phyloP scores from a whole-genome alignment of 306 rosid genomes.

The Vachellia pachyceras region DNA sequence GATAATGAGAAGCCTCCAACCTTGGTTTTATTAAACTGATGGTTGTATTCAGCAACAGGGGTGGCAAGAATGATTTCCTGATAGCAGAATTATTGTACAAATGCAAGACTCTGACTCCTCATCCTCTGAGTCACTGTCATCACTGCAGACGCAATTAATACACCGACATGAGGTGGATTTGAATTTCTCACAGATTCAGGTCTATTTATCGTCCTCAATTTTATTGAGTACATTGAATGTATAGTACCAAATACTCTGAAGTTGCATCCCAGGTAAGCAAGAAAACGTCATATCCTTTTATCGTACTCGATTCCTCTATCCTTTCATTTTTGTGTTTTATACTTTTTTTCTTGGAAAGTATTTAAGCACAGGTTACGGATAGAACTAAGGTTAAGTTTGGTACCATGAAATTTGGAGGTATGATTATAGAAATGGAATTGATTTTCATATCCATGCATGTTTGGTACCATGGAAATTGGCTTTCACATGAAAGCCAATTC shows the following conservation, averaged over 20 bases:
- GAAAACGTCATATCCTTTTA: background rate
- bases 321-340: too few species aligned
- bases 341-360: background rate
- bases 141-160: slow-evolving; percentile 65
- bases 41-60: slow-evolving; percentile 40
- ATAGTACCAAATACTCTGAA: slow-evolving; percentile 21
- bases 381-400: too few species aligned
- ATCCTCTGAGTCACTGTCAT: slow-evolving; percentile 75
- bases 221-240: slow-evolving; percentile 11
- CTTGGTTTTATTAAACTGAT: slow-evolving; percentile 36
- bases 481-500: too few species aligned
- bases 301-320: too few species aligned
- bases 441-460: too few species aligned
- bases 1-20: slow-evolving; percentile 37
- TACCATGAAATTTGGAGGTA: too few species aligned
- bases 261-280: slow-evolving; percentile 14
- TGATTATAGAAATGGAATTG: too few species aligned
- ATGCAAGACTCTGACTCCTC: slow-evolving; percentile 79
- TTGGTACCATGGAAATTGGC: too few species aligned
- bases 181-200: slow-evolving; percentile 17
- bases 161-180: slow-evolving; percentile 29
- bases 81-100: slow-evolving; percentile 71
- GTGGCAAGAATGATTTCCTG: too few species aligned
- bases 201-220: slow-evolving; percentile 17
- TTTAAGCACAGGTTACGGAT: too few species aligned